Evolutionary conservation across 2,329 filamentous ascomycete genomes (phyloP).

Genomic region (Fusarium sp.): DNA sequence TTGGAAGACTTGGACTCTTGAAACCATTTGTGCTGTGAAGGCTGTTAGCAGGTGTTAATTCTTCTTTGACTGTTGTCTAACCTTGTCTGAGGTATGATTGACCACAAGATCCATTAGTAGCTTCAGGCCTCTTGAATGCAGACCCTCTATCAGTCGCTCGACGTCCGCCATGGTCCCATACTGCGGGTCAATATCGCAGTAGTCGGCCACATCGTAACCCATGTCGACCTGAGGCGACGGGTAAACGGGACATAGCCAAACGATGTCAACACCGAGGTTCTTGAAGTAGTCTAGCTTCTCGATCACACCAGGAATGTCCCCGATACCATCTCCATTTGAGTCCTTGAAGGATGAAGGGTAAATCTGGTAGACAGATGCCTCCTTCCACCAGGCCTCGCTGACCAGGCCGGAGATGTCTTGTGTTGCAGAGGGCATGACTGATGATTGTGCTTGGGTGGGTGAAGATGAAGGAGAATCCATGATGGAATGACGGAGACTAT

Average conservation of each 20-base stretch:
- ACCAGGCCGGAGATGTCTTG: not conserved
- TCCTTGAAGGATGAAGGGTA: constrained; percentile 68
- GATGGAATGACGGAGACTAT: not conserved
- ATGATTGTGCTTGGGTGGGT: not conserved
- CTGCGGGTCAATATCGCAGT: constrained; percentile 69
- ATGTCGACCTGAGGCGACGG: constrained; percentile 73
- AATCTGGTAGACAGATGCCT: constrained; percentile 56
- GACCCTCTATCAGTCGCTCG: constrained; percentile 67
- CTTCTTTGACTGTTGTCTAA: not conserved
- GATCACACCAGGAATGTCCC: constrained; percentile 70
- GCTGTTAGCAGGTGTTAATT: not conserved
- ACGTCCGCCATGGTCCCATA: constrained; percentile 76
- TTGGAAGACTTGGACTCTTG: constrained; percentile 67
- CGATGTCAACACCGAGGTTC: constrained; percentile 68
- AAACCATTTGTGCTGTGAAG: constrained; percentile 59
- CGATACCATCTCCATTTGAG: constrained; percentile 68
- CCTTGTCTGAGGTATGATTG: constrained; percentile 73
- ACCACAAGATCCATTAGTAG: constrained; percentile 80
- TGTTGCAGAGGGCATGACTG: not conserved
- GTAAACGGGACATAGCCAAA: constrained; percentile 76
- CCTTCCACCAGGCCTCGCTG: constrained; percentile 62
- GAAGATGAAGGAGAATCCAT: not conserved
- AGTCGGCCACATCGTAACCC: constrained; percentile 78
- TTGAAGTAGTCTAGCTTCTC: constrained; percentile 70
- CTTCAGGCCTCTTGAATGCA: constrained; percentile 71